These are phyloP conservation scores for Aspergillus sp. DNA, from an alignment of 2,329 filamentous ascomycete species.

Conservation along the genomic window DNA sequence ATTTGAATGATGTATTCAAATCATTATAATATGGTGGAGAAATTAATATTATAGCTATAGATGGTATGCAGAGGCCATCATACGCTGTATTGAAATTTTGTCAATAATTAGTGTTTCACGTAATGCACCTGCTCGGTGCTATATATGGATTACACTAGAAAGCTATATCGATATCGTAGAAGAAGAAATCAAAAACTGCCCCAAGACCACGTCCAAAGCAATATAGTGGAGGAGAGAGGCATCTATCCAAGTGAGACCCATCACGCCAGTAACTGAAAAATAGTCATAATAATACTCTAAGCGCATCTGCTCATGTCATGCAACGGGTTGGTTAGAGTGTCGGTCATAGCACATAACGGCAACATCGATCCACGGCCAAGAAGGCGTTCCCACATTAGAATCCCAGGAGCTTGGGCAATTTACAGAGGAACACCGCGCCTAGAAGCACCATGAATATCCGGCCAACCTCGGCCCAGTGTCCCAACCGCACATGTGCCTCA, in stretches of 20 bases:
- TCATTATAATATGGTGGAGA: too few species aligned
- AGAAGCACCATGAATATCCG: constrained; percentile 47
- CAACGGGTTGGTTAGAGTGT: neutral
- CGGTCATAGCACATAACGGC: neutral
- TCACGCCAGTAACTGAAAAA: neutral
- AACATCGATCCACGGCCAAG: neutral
- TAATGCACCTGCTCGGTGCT: neutral
- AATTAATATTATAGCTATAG: too few species aligned
- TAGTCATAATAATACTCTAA: constrained; percentile 1
- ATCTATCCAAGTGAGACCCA: neutral
- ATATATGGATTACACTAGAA: neutral
- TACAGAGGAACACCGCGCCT: constrained; percentile 37
- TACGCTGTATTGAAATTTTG: too few species aligned
- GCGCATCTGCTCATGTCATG: constrained; percentile 3
- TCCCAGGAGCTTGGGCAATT: constrained; percentile 27
- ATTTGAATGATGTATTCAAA: too few species aligned
- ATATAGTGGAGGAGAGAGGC: neutral
- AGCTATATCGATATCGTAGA: neutral
- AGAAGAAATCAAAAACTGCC: neutral
- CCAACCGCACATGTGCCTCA: constrained; percentile 45
- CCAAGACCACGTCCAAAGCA: neutral
- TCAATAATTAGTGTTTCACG: neutral
- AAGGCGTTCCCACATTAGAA: constrained; percentile 14
- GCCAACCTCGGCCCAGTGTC: constrained; percentile 46
- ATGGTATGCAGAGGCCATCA: too few species aligned